These are phyloP conservation scores for Cryptococcus hybrid DNA, from an alignment of 1,284 basidiomycete genomes.

Conservation along the genomic window DNA sequence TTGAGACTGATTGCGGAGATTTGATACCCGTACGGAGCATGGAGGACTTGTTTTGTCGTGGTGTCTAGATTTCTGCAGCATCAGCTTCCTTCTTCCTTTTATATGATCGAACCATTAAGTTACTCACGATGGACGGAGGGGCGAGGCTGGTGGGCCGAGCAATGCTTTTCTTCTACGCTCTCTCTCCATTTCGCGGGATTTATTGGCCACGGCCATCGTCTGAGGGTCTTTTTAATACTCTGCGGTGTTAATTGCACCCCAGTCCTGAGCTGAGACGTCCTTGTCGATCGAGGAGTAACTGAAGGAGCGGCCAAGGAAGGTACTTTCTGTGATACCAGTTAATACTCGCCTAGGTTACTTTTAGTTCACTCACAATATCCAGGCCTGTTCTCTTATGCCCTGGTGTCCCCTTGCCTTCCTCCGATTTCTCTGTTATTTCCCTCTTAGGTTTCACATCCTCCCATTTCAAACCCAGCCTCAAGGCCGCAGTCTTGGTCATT, in stretches of 20 bases:
- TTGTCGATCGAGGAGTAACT: constrained; percentile 24
- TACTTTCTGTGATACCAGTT: constrained; percentile 18
- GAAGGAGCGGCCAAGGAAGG: constrained; percentile 27
- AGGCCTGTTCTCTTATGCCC: constrained; percentile 31
- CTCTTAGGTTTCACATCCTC: constrained; percentile 13
- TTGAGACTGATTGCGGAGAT: background rate
- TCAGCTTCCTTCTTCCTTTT: background rate
- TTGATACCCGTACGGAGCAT: constrained; percentile 16
- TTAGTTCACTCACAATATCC: constrained; percentile 21
- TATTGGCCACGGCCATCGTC: constrained; percentile 14
- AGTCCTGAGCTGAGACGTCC: constrained; percentile 26
- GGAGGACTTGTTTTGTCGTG: constrained; percentile 24
- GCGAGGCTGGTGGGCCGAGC: constrained; percentile 27
- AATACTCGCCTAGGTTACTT: background rate
- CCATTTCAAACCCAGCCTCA: constrained; percentile 35
- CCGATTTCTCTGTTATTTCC: background rate
- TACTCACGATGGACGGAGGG: constrained; percentile 23
- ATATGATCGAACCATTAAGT: no score
- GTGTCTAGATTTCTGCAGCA: constrained; percentile 13
- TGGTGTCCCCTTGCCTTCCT: constrained; percentile 13
- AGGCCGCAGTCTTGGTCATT: constrained; percentile 35
- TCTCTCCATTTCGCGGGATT: constrained; percentile 26
- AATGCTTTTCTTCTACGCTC: constrained; percentile 27
- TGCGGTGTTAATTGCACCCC: constrained; percentile 2
- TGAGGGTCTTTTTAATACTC: background rate